These are phyloP conservation scores for Phanerodontia chrysosporium DNA, from an alignment of 768 basidiomycete species.

Conservation along the genomic window DNA sequence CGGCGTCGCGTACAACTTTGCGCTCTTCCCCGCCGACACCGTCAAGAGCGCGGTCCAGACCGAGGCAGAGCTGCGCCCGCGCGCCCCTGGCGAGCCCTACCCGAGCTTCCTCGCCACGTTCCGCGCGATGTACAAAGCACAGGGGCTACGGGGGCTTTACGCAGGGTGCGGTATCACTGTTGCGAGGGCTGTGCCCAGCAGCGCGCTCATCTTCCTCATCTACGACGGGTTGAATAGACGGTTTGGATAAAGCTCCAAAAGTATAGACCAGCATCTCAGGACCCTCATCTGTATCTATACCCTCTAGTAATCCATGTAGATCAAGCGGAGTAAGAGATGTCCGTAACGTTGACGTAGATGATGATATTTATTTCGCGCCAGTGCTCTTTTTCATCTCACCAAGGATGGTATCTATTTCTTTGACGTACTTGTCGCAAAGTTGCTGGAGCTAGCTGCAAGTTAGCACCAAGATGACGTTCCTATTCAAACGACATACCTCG, in stretches of 20 bases:
- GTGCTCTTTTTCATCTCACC: conserved; percentile 59
- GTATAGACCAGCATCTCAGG: background rate
- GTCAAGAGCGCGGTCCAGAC: conserved; percentile 96
- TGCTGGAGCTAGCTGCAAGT: conserved; percentile 62
- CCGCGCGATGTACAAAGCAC: conserved; percentile 63
- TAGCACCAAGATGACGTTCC: background rate
- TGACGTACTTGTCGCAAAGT: conserved; percentile 55
- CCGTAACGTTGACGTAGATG: background rate
- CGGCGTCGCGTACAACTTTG: conserved; percentile 79
- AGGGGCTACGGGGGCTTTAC: conserved; percentile 83
- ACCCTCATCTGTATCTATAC: background rate
- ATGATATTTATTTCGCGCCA: conserved; percentile 17
- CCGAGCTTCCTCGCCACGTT: conserved; percentile 56
- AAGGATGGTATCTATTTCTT: conserved; percentile 64
- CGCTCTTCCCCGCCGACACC: conserved; percentile 94
- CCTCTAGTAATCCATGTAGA: background rate
- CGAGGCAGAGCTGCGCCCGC: conserved; percentile 75
- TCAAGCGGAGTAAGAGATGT: background rate
- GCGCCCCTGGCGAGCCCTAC: conserved; percentile 29
- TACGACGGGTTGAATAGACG: conserved; percentile 70
- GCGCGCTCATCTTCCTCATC: conserved; percentile 89
- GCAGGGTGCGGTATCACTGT: conserved; percentile 92
- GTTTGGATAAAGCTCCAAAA: conserved; percentile 37
- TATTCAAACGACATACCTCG: conserved; percentile 43
- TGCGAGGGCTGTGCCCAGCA: conserved; percentile 79